Evolutionary conservation across 441 rosid genomes (phyloP), one percentile per base, ranked within the genome.

Genomic region (Populus hybrid): DNA sequence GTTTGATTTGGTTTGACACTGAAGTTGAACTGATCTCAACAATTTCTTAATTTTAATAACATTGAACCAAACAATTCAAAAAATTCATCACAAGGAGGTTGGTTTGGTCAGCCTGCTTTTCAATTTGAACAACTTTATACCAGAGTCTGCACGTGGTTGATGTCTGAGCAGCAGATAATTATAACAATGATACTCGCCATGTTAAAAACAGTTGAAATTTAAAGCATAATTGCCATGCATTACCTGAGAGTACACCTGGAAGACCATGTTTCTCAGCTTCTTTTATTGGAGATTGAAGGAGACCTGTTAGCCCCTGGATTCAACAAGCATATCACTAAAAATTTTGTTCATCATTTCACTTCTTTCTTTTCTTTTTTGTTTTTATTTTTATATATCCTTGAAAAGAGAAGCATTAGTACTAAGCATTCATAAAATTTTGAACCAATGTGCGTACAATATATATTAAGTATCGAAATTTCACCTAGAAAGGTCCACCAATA

Each of bases 181-280:
- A 23, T 63, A 28, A 8, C 64, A 24, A 53, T 69, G 35, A 21
- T 73, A 57, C 28, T 5, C n/a, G 53, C 26, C 64, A 50, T 46
- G 64, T 50, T 14, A 10, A 14, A 3, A 59, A 7, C 11, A 42
- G 0, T 14, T 46, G 9, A 11, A 28, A 23, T 30, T 75, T 19
- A 30, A n/a, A 40, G 46, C n/a, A n/a, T 7, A 61, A 42, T 53
- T 50, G 35, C 67, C 21, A 74, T 36, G 35, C 65, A 77, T 79
- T 87, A 94, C 99, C 98, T 85, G 99, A 96, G 75, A 96, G 84
- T 74, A 96, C 89, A 38, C 98, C 99, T 12, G 99, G 98, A 85
- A 96, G 94, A 79, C 99, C 99, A 36, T 91, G 93, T 82, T 91
- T 94, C 88, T 92, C 98, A 42, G 91, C 98, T 86, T 90, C 98